phyloP scores from a whole-genome alignment of 345 rosid species.

The Moringa oleifera region DNA sequence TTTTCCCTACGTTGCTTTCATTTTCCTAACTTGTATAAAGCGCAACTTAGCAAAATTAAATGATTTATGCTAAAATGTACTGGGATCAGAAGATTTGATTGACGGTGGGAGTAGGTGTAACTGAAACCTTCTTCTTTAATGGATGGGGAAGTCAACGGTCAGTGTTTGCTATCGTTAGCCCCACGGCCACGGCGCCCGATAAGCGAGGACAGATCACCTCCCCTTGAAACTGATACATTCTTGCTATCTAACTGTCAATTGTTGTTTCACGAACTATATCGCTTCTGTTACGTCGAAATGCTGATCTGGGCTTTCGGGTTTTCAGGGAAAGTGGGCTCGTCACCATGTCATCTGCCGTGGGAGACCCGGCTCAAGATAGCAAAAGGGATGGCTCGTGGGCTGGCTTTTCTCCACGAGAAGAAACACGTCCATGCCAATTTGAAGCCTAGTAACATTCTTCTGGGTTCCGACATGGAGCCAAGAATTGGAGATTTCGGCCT shows the following conservation, averaged over 20 bases:
- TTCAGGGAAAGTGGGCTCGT: slow-evolving; percentile 83
- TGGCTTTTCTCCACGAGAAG: slow-evolving; percentile 75
- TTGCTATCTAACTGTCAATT: not conserved
- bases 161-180: slow-evolving; percentile 22
- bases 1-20: not conserved
- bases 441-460: slow-evolving; percentile 81
- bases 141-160: slow-evolving; percentile 46
- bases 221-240: not conserved
- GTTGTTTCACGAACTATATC: not conserved
- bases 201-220: slow-evolving; percentile 11
- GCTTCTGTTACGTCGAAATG: not conserved
- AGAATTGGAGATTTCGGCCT: slow-evolving; percentile 85
- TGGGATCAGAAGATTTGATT: not conserved
- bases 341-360: slow-evolving; percentile 82
- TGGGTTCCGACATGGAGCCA: slow-evolving; percentile 77
- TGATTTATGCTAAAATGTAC: slow-evolving; percentile 21
- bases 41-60: slow-evolving; percentile 19
- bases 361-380: slow-evolving; percentile 79
- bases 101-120: slow-evolving; percentile 57
- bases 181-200: slow-evolving; percentile 37
- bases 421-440: slow-evolving; percentile 83
- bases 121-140: slow-evolving; percentile 50
- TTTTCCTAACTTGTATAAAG: not conserved
- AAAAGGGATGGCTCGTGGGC: slow-evolving; percentile 78
- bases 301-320: slow-evolving; percentile 5